Conservation (phyloP, 2,329 filamentous ascomycete genomes). For the Sclerotinia trifoliorum region DNA sequence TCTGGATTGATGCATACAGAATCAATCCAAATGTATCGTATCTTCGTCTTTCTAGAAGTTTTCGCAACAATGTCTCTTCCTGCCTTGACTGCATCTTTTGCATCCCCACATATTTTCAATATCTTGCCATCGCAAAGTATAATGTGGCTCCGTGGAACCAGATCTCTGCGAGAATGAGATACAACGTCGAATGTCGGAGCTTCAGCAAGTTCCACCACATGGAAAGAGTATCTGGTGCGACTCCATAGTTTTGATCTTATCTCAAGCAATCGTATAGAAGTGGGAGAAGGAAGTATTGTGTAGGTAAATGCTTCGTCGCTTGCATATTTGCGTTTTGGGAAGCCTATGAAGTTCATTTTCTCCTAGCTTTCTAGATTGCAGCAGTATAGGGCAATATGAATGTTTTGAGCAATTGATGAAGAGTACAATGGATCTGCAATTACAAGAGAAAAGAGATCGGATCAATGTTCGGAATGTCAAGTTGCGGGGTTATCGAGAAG, state of each 20-base stretch:
- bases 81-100: background rate
- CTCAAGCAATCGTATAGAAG: conserved; percentile 15
- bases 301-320: conserved; percentile 1
- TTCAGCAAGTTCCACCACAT: conserved; percentile 8
- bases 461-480: background rate
- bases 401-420: background rate
- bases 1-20: conserved; percentile 26
- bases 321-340: background rate
- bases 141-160: conserved; percentile 11
- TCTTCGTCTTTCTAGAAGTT: background rate
- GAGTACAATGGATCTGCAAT: background rate
- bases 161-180: conserved; percentile 12
- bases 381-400: too few relatives aligned
- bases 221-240: conserved; percentile 9
- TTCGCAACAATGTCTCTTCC: background rate
- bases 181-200: conserved; percentile 13
- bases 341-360: background rate
- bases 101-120: conserved; percentile 1
- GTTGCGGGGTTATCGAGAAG: background rate
- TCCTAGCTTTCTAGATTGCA: background rate
- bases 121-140: background rate
- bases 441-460: background rate
- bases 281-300: conserved; percentile 7
- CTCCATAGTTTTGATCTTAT: conserved; percentile 11
- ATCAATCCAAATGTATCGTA: conserved; percentile 24